These are phyloP conservation scores for Cyclotella choctawhatcheeana DNA, from an alignment of 108 stramenopile species.

Conservation along the genomic window DNA sequence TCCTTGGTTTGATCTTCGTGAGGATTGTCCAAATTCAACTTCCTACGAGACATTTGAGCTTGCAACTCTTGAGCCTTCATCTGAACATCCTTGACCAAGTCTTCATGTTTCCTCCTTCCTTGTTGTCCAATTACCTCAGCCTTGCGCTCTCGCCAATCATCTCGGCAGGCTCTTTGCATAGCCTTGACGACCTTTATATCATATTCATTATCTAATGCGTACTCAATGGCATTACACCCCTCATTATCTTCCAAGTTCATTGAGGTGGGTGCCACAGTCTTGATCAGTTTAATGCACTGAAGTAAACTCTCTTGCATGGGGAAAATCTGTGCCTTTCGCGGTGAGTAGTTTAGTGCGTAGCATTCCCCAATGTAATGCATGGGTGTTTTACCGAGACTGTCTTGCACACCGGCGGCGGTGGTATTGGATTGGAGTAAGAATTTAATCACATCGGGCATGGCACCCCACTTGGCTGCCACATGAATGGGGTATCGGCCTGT, in stretches of 20 bases:
- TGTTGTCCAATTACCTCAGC: not conserved
- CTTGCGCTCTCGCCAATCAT: slow-evolving; percentile 49
- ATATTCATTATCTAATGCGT: slow-evolving; percentile 38
- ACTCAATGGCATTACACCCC: slow-evolving; percentile 49
- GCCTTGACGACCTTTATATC: slow-evolving; percentile 47
- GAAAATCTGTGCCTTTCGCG: too few relatives aligned
- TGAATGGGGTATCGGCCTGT: slow-evolving; percentile 40
- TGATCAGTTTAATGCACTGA: slow-evolving; percentile 35
- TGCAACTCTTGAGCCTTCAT: slow-evolving; percentile 13
- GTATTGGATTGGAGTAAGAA: slow-evolving; percentile 30
- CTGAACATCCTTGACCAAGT: slow-evolving; percentile 29
- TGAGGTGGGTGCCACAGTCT: slow-evolving; percentile 25
- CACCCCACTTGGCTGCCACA: slow-evolving; percentile 48
- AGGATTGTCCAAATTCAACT: not conserved
- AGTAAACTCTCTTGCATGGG: slow-evolving; percentile 35
- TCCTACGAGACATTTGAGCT: not conserved
- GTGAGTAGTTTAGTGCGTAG: slow-evolving; percentile 24
- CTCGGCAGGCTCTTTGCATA: slow-evolving; percentile 51
- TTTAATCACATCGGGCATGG: slow-evolving; percentile 39
- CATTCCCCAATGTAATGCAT: slow-evolving; percentile 53
- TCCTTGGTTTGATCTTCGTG: not conserved
- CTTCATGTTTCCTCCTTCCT: slow-evolving; percentile 15
- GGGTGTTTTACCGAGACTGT: slow-evolving; percentile 48
- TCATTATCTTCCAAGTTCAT: slow-evolving; percentile 52
- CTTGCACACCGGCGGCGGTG: slow-evolving; percentile 43